phyloP scores from a whole-genome alignment of 2,329 filamentous ascomycete species.

The Calonectria honghensis region DNA sequence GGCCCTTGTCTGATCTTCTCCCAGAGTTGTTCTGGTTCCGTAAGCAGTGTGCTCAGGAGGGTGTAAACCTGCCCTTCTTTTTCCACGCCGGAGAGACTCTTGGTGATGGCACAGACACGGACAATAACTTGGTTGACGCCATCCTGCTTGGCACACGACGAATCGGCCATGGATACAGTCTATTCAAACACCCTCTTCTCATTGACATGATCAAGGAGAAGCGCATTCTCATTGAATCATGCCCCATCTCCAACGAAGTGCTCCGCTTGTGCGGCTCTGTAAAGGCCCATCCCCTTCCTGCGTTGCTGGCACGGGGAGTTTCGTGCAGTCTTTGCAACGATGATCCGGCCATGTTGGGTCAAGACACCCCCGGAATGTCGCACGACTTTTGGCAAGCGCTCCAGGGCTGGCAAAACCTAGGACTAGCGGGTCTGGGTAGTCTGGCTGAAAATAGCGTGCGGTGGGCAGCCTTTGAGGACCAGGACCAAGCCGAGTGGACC shows the following conservation, averaged over 20 bases:
- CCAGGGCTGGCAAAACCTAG: conserved; percentile 94
- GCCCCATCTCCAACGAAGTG: conserved; percentile 93
- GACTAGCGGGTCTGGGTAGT: conserved; percentile 88
- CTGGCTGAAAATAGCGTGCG: conserved; percentile 94
- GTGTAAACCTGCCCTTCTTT: conserved; percentile 92
- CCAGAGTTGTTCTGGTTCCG: conserved; percentile 96
- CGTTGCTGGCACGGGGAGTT: conserved; percentile 89
- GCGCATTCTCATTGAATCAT: conserved; percentile 91
- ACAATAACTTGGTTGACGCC: conserved; percentile 91
- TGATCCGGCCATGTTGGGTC: conserved; percentile 91
- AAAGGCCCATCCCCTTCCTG: conserved; percentile 86
- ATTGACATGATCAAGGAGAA: conserved; percentile 92
- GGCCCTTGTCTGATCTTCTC: conserved; percentile 84
- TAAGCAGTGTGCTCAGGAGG: conserved; percentile 86
- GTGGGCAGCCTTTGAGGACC: conserved; percentile 93
- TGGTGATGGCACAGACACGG: conserved; percentile 82
- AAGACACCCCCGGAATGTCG: conserved; percentile 87
- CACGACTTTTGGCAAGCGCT: conserved; percentile 97
- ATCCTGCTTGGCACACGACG: conserved; percentile 89
- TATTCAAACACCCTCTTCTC: conserved; percentile 93
- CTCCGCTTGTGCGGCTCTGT: conserved; percentile 86
- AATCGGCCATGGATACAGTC: conserved; percentile 91
- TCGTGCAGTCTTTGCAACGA: conserved; percentile 91
- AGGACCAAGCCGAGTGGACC: conserved; percentile 81
- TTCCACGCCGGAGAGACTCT: conserved; percentile 95